A percentile compares a stretch with the other conserved stretches of the same genome.
phyloP scores from a whole-genome alignment of 345 rosid genomes.

The Eucalyptus pauciflora region DNA sequence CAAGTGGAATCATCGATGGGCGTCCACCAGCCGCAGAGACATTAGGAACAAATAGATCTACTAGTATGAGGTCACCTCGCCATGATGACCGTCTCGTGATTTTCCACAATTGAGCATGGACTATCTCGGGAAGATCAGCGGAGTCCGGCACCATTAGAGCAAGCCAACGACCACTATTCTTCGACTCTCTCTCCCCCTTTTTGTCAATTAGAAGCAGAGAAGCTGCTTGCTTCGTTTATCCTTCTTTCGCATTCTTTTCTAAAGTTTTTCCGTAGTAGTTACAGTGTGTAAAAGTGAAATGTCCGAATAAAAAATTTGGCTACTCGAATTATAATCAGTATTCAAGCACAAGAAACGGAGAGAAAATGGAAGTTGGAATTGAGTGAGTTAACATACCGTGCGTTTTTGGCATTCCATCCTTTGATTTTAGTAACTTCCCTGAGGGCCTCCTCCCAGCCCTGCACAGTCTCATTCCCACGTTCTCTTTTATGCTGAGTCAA shows the following conservation, averaged over 20 bases:
- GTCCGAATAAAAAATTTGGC: not conserved
- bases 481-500: not conserved
- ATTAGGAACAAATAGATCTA: not conserved
- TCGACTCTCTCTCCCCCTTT: too few relatives aligned
- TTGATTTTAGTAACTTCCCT: not conserved
- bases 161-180: too few relatives aligned
- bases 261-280: not conserved
- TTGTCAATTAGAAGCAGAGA: too few relatives aligned
- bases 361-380: not conserved
- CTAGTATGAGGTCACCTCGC: not conserved
- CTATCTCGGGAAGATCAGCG: not conserved
- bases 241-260: not conserved
- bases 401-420: not conserved
- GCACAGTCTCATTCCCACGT: not conserved
- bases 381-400: not conserved
- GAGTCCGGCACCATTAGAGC: not conserved
- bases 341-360: not conserved
- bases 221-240: too few relatives aligned
- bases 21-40: not conserved
- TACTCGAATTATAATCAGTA: too few relatives aligned
- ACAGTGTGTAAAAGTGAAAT: not conserved
- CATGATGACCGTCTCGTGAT: not conserved
- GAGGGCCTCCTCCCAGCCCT: not conserved
- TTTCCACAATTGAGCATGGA: not conserved
- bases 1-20: not conserved